These are phyloP conservation scores for Apocynum venetum DNA, from an alignment of 257 asterid species.

Conservation along the genomic window DNA sequence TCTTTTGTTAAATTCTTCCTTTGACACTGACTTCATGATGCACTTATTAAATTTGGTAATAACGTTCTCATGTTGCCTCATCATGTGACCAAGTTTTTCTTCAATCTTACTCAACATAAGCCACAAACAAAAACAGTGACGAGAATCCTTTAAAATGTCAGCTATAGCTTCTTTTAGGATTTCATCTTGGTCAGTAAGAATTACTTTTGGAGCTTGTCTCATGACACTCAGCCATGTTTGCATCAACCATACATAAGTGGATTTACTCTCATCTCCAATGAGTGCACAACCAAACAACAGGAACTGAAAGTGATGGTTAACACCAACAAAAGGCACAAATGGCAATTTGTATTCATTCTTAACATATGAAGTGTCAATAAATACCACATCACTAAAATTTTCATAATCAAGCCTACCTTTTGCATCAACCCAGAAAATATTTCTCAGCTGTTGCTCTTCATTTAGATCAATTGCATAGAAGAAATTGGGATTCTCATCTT, in stretches of 20 bases:
- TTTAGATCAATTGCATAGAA: slow-evolving; percentile 50
- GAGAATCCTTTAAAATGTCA: slow-evolving; percentile 43
- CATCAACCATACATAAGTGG: slow-evolving; percentile 44
- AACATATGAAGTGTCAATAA: slow-evolving; percentile 34
- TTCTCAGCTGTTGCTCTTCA: slow-evolving; percentile 36
- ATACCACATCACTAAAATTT: slow-evolving; percentile 43
- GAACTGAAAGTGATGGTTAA: slow-evolving; percentile 45
- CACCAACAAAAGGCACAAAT: slow-evolving; percentile 47
- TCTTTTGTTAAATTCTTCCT: slow-evolving; percentile 39
- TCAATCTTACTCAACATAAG: slow-evolving; percentile 39
- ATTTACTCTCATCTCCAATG: slow-evolving; percentile 41
- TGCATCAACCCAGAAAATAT: slow-evolving; percentile 49
- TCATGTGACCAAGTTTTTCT: slow-evolving; percentile 40
- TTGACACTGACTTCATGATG: slow-evolving; percentile 41
- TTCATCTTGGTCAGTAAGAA: slow-evolving; percentile 47
- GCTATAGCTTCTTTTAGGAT: slow-evolving; percentile 38
- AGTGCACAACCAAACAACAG: slow-evolving; percentile 44
- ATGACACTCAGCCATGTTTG: slow-evolving; percentile 47
- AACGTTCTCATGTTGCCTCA: slow-evolving; percentile 36
- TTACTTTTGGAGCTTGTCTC: slow-evolving; percentile 52
- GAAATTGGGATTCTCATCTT: slow-evolving; percentile 50
- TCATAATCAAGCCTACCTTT: slow-evolving; percentile 40
- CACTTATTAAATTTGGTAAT: slow-evolving; percentile 37
- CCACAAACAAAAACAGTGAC: slow-evolving; percentile 51
- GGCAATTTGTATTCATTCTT: slow-evolving; percentile 38